Base-by-base conservation (phyloP, 75 land plant species). In the Picea sitchensis region DNA sequence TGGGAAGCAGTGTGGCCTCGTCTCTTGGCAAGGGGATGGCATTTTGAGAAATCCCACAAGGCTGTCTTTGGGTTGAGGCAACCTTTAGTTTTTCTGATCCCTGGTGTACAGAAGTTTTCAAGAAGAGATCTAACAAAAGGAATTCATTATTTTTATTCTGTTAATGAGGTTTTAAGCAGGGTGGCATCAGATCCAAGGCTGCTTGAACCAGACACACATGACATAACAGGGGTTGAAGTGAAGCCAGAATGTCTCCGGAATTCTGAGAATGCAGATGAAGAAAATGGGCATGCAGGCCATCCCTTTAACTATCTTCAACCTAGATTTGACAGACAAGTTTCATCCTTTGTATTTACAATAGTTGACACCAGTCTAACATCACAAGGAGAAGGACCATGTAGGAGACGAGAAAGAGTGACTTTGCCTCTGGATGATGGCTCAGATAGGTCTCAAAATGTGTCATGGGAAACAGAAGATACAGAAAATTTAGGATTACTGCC, bases 1-100 rank as follows among this genome's bases (percentile, higher is more conserved):
- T 93, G 94, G 94, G 95, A 93, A 80, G 93, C 93, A 21, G 88
- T 93, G 78, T 93, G 95, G 95, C 95, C 95, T 32, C 88, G 93
- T 57, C 76, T 93, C 61, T 77, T 91, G 20, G 91, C 87, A 47
- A 79, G 81, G 69, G 94, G 91, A 6, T 93, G 95, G 95, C 91
- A 87, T 65, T 89, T 88, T 54, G 91, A 91, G 77, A 89, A 91
- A 61, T 88, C 90, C 0, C 59, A 82, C 58, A 76, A 75, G 11
- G 59, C 68, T 23, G 76, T 23, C 18, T 30, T 68, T 31, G 76
- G 77, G 17, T 71, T 82, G 36, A 88, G 85, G n/a, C 38, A 84
- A 38, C 57, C 57, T 23, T 68, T 93, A 65, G 90, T 91, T 26
- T 93, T 88, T 79, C 82, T 91, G 61, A 57, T 86, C 15, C 95